These are phyloP conservation scores for Ogataea haglerorum DNA, from an alignment of 805 yeast species.

Conservation along the genomic window DNA sequence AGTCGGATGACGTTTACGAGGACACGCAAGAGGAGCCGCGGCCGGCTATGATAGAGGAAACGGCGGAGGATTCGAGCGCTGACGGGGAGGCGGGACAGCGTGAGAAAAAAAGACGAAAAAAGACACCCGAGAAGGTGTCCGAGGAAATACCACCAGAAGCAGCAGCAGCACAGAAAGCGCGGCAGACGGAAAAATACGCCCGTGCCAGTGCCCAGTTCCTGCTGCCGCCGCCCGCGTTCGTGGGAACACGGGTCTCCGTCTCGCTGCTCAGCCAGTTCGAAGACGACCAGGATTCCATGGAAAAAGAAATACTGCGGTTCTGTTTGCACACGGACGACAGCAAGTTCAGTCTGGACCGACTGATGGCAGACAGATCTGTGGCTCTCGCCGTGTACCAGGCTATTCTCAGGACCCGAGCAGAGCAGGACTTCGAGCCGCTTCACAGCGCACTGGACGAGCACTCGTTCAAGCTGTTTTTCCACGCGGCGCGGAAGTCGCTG, in stretches of 20 bases:
- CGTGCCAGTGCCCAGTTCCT: too few relatives aligned
- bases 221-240: neutral
- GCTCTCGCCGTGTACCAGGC: neutral
- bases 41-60: too few relatives aligned
- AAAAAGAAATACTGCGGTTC: neutral
- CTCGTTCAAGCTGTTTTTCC: slow-evolving; percentile 24
- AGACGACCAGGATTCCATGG: neutral
- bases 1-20: too few relatives aligned
- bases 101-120: too few relatives aligned
- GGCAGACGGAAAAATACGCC: too few relatives aligned
- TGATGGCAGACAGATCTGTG: neutral
- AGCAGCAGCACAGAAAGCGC: too few relatives aligned
- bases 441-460: slow-evolving; percentile 1
- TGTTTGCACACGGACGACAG: neutral
- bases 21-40: too few relatives aligned
- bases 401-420: neutral
- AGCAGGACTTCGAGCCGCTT: neutral
- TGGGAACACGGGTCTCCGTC: neutral
- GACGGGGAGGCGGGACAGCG: too few relatives aligned
- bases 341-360: neutral
- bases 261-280: neutral
- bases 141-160: too few relatives aligned
- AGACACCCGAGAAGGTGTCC: too few relatives aligned
- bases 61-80: too few relatives aligned
- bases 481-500: slow-evolving; percentile 25